Conservation (phyloP, 495 filamentous ascomycete species). For the Penicillium robsamsonii region DNA sequence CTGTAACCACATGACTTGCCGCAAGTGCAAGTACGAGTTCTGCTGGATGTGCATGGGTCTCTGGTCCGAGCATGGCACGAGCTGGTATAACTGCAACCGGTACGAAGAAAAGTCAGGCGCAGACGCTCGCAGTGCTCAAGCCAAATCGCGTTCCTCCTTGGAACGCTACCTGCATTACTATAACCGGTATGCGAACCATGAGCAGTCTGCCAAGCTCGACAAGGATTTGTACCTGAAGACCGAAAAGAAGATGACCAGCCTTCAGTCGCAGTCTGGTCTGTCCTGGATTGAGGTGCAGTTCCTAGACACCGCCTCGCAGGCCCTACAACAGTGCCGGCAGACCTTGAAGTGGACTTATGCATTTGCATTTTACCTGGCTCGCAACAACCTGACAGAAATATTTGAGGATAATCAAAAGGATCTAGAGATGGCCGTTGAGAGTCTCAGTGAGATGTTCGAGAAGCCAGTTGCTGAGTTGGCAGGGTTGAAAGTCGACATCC, state of each 20-base stretch:
- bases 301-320: conserved; percentile 85
- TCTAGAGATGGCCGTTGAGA: conserved; percentile 93
- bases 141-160: conserved; percentile 80
- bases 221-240: conserved; percentile 95
- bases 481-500: conserved; percentile 88
- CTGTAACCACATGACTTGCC: conserved; percentile 99
- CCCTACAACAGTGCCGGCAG: conserved; percentile 91
- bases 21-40: conserved; percentile 98
- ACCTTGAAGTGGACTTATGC: conserved; percentile 99
- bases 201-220: conserved; percentile 94
- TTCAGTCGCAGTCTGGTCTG: conserved; percentile 90
- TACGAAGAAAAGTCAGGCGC: conserved; percentile 93
- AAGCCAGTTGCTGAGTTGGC: conserved; percentile 83
- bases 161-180: conserved; percentile 98
- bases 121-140: conserved; percentile 87
- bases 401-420: conserved; percentile 99
- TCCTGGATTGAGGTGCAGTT: conserved; percentile 99
- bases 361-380: conserved; percentile 92
- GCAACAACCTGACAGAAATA: conserved; percentile 94
- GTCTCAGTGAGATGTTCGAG: conserved; percentile 95
- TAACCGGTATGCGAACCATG: conserved; percentile 97
- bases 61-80: conserved; percentile 98
- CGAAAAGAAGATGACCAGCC: conserved; percentile 96
- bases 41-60: conserved; percentile 99
- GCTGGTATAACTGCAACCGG: conserved; percentile 98